A percentile compares a stretch with the other conserved stretches of the same genome.
Evolutionary conservation across 164 flowering plant species (phyloP).

Genomic region (Magnolia changhungtana): DNA sequence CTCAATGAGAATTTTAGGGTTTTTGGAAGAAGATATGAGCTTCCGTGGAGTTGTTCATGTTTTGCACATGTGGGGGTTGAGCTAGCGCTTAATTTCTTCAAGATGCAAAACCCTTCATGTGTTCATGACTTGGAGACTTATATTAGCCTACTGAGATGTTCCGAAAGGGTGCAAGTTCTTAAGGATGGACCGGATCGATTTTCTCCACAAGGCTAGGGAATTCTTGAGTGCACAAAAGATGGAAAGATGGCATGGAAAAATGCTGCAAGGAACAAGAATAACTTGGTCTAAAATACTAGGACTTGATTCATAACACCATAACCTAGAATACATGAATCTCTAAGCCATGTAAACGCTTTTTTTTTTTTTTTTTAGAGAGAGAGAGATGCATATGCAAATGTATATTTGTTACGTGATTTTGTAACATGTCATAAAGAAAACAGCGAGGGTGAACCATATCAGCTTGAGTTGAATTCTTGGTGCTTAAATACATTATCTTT

Average conservation of each 20-base stretch:
- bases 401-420: no score
- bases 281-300: conserved; percentile 21
- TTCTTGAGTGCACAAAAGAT: conserved; percentile 22
- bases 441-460: no score
- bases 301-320: not conserved
- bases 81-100: conserved; percentile 55
- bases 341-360: not conserved
- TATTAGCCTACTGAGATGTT: conserved; percentile 35
- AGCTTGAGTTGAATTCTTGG: no score
- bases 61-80: conserved; percentile 69
- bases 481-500: no score
- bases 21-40: conserved; percentile 40
- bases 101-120: conserved; percentile 52
- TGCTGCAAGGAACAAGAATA: conserved; percentile 25
- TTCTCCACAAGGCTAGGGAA: conserved; percentile 29
- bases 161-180: conserved; percentile 17
- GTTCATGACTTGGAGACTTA: conserved; percentile 63
- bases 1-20: conserved; percentile 51
- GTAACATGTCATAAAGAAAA: no score
- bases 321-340: not conserved
- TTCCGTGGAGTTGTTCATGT: conserved; percentile 61
- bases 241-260: conserved; percentile 17
- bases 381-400: no score
- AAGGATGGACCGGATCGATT: conserved; percentile 15
- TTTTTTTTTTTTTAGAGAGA: no score